Evolutionary conservation across 768 basidiomycete species (phyloP).

Genomic region (Boletus vermiculosoides): DNA sequence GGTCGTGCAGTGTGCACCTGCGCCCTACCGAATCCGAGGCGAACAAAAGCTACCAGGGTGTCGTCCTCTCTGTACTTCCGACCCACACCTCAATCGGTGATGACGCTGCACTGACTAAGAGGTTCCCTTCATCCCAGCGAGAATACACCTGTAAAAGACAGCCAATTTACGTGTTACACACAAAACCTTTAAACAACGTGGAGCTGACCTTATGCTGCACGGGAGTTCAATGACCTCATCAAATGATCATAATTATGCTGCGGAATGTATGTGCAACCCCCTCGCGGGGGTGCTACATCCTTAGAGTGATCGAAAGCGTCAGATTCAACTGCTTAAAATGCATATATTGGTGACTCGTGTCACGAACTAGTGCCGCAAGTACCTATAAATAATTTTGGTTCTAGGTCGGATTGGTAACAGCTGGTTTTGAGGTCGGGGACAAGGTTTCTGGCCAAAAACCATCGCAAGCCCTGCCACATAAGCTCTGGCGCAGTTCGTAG

Average conservation of each 20-base stretch:
- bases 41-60: background rate
- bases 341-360: background rate
- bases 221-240: too few species aligned
- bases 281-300: background rate
- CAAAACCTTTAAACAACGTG: too few species aligned
- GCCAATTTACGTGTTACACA: background rate
- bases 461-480: too few species aligned
- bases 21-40: too few species aligned
- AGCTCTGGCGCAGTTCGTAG: too few species aligned
- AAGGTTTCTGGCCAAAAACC: too few species aligned
- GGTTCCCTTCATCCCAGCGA: background rate
- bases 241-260: too few species aligned
- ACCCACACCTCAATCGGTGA: background rate
- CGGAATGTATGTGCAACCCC: too few species aligned
- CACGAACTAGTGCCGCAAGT: background rate
- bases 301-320: background rate
- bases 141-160: background rate
- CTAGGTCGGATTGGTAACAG: background rate
- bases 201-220: background rate
- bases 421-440: too few species aligned
- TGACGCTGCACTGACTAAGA: background rate
- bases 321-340: background rate
- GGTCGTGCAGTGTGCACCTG: too few species aligned
- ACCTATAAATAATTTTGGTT: background rate
- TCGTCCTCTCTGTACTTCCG: background rate